Percentiles rank a stretch among this genome's conserved stretches.
Evolutionary conservation across 345 rosid species (phyloP).

Genomic region (Gossypium stocksii): DNA sequence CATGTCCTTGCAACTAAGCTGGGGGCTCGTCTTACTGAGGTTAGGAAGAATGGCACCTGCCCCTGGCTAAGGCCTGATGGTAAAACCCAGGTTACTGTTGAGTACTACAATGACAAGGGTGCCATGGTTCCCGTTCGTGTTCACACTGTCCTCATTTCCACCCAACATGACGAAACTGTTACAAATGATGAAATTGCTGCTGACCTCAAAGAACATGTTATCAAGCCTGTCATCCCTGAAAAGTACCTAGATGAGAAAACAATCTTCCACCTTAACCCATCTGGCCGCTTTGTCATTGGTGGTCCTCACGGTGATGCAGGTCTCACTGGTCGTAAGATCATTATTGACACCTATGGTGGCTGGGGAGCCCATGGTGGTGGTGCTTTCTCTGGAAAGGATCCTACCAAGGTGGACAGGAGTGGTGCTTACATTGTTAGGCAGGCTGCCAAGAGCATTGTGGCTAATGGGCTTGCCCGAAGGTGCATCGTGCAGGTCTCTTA

Average conservation of each 20-base stretch:
- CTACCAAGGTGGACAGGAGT: conserved; percentile 72
- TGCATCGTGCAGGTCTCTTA: conserved; percentile 69
- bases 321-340: conserved; percentile 73
- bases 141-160: conserved; percentile 73
- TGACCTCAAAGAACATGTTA: conserved; percentile 80
- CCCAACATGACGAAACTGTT: conserved; percentile 72
- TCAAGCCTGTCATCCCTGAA: conserved; percentile 68
- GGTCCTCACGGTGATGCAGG: conserved; percentile 86
- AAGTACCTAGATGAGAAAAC: conserved; percentile 84
- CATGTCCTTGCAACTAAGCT: conserved; percentile 78
- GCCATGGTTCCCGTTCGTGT: conserved; percentile 79
- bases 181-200: conserved; percentile 76
- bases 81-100: conserved; percentile 77
- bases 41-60: conserved; percentile 69
- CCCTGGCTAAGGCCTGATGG: conserved; percentile 72
- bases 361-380: conserved; percentile 89
- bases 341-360: conserved; percentile 73
- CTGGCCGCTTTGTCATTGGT: conserved; percentile 78
- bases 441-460: conserved; percentile 82
- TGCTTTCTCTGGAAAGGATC: conserved; percentile 81
- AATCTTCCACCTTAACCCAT: conserved; percentile 84
- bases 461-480: conserved; percentile 61
- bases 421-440: conserved; percentile 83
- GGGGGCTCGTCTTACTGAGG: conserved; percentile 72
- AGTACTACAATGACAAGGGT: conserved; percentile 64